Percentiles rank a stretch among this genome's conserved stretches.
Evolutionary conservation across 805 yeast genomes (phyloP).

Genomic region (Pichia exigua): DNA sequence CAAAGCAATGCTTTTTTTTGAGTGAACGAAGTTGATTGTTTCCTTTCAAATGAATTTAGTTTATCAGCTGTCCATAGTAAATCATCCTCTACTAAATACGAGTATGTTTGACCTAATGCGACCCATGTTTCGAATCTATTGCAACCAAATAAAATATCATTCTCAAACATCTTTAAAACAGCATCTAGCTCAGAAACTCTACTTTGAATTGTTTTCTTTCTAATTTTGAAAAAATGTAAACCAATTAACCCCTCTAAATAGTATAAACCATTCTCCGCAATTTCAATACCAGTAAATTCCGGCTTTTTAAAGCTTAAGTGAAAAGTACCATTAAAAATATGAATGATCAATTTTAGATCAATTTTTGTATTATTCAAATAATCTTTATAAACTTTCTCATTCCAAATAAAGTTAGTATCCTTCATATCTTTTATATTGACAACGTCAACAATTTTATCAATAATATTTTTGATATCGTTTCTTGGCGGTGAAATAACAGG

Average conservation of each 20-base stretch:
- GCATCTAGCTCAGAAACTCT: constrained; percentile 74
- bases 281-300: constrained; percentile 26
- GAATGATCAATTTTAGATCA: constrained; percentile 37
- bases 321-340: constrained; percentile 45
- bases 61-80: constrained; percentile 89
- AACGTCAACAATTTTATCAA: constrained; percentile 66
- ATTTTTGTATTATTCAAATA: constrained; percentile 40
- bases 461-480: constrained; percentile 60
- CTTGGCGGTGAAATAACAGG: constrained; percentile 54
- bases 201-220: constrained; percentile 75
- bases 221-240: constrained; percentile 56
- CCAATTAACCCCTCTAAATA: constrained; percentile 61
- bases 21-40: constrained; percentile 47
- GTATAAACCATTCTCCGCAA: constrained; percentile 52
- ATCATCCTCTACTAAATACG: constrained; percentile 78
- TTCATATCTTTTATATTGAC: constrained; percentile 56
- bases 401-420: constrained; percentile 37
- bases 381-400: constrained; percentile 36
- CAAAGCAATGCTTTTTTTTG: constrained; percentile 69
- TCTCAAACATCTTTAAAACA: constrained; percentile 55
- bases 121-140: constrained; percentile 81
- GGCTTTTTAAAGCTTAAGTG: constrained; percentile 23
- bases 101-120: constrained; percentile 70
- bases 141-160: constrained; percentile 61
- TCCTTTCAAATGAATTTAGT: constrained; percentile 53